phyloP scores from a whole-genome alignment of 176 grass and related monocot species.

The Phoenix roebelenii region DNA sequence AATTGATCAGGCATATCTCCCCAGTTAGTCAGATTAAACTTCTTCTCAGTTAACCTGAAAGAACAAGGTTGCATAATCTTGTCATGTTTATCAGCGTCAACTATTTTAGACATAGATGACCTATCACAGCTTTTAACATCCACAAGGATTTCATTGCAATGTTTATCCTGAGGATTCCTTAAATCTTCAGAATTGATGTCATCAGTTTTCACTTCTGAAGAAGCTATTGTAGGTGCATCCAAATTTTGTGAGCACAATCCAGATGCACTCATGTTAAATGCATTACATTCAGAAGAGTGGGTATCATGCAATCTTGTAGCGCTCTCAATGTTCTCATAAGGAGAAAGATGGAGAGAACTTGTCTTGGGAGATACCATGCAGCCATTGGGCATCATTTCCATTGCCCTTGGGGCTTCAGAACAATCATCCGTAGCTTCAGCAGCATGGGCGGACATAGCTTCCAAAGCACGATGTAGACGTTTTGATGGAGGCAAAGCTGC shows the following conservation, averaged over 20 bases:
- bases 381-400: slow-evolving; percentile 24
- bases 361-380: slow-evolving; percentile 14
- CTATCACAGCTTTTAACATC: slow-evolving; percentile 6
- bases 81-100: slow-evolving; percentile 13
- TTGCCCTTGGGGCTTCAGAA: slow-evolving; percentile 27
- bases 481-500: slow-evolving; percentile 97
- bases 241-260: slow-evolving; percentile 9
- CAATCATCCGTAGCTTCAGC: slow-evolving; percentile 36
- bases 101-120: slow-evolving; percentile 5
- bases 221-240: slow-evolving; percentile 11
- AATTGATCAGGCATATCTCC: slow-evolving; percentile 23
- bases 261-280: slow-evolving; percentile 12
- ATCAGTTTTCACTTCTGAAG: slow-evolving; percentile 25
- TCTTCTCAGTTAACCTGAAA: slow-evolving; percentile 23
- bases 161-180: slow-evolving; percentile 2
- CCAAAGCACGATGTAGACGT: slow-evolving; percentile 90
- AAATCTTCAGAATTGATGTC: slow-evolving; percentile 8
- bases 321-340: slow-evolving; percentile 20
- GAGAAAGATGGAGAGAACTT: slow-evolving; percentile 15
- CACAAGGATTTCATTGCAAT: slow-evolving; percentile 19
- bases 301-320: slow-evolving; percentile 21
- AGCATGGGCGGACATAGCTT: slow-evolving; percentile 95
- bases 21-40: slow-evolving; percentile 10
- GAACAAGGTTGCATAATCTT: slow-evolving; percentile 31
- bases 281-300: slow-evolving; percentile 23